These are phyloP conservation scores for Cymbopogon flexuosus DNA, from an alignment of 202 grass and related monocot genomes.

Conservation along the genomic window DNA sequence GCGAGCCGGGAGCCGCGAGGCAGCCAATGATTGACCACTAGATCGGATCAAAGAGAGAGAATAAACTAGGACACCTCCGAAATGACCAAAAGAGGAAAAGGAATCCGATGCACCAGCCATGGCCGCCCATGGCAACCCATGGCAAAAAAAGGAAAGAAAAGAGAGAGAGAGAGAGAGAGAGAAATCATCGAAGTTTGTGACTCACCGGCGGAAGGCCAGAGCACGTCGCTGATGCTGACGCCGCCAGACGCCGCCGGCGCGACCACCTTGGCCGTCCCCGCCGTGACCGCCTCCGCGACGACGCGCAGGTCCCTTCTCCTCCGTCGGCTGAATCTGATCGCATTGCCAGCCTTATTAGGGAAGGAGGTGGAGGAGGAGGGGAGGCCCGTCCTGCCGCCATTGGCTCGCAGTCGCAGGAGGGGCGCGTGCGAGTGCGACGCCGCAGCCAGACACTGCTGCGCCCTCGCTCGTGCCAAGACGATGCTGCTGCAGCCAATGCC, in stretches of 20 bases:
- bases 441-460: constrained; percentile 30
- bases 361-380: not conserved
- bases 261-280: constrained; percentile 5
- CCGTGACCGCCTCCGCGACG: constrained; percentile 19
- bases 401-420: constrained; percentile 30
- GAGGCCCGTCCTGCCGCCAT: constrained; percentile 7
- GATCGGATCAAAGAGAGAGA: not conserved
- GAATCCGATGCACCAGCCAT: too few species aligned
- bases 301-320: not conserved
- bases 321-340: not conserved
- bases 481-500: constrained; percentile 41
- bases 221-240: constrained; percentile 64
- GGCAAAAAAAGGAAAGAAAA: not conserved
- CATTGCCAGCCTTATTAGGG: not conserved
- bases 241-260: constrained; percentile 16
- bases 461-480: constrained; percentile 24
- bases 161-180: not conserved
- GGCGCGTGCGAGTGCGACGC: constrained; percentile 20
- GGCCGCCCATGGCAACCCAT: too few species aligned
- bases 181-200: not conserved
- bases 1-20: not conserved
- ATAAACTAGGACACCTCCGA: not conserved
- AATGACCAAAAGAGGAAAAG: too few species aligned
- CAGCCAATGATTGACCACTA: not conserved
- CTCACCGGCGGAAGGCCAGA: constrained; percentile 87